phyloP scores from a whole-genome alignment of 2,329 filamentous ascomycete species.

The Alternaria gansuensis region DNA sequence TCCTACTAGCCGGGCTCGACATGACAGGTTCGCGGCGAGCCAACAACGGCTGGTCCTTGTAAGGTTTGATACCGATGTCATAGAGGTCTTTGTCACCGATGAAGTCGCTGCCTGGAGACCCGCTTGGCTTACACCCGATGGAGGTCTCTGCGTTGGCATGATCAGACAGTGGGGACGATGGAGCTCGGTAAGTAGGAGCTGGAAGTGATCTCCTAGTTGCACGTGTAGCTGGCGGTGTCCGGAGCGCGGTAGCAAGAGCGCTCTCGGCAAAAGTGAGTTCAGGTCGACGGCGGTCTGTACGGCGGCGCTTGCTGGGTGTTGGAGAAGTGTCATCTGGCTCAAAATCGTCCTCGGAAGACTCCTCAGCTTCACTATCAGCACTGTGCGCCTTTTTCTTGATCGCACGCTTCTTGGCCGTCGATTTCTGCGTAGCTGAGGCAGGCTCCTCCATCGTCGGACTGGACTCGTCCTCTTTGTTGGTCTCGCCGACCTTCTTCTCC shows the following conservation, averaged over 20 bases:
- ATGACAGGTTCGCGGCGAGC: conserved; percentile 20
- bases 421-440: not conserved
- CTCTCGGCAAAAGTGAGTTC: conserved; percentile 19
- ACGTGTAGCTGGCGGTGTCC: conserved; percentile 8
- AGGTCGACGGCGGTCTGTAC: conserved; percentile 18
- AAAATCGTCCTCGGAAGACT: conserved; percentile 24
- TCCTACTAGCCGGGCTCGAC: conserved; percentile 17
- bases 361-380: conserved; percentile 6
- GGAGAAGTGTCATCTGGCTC: conserved; percentile 17
- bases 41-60: conserved; percentile 28
- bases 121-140: not conserved
- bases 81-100: not conserved
- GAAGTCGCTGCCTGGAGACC: not conserved
- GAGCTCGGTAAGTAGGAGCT: not conserved
- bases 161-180: not conserved
- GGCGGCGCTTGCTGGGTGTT: conserved; percentile 20
- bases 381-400: conserved; percentile 8
- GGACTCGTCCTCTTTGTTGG: not conserved
- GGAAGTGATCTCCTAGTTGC: conserved; percentile 5
- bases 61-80: conserved; percentile 3
- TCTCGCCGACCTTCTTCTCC: conserved; percentile 5
- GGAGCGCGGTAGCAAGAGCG: conserved; percentile 12
- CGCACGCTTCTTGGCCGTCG: conserved; percentile 16
- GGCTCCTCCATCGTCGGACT: not conserved
- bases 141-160: not conserved